Evolutionary conservation across 305 asterid species (phyloP).

Genomic region (Ilex paraguariensis): DNA sequence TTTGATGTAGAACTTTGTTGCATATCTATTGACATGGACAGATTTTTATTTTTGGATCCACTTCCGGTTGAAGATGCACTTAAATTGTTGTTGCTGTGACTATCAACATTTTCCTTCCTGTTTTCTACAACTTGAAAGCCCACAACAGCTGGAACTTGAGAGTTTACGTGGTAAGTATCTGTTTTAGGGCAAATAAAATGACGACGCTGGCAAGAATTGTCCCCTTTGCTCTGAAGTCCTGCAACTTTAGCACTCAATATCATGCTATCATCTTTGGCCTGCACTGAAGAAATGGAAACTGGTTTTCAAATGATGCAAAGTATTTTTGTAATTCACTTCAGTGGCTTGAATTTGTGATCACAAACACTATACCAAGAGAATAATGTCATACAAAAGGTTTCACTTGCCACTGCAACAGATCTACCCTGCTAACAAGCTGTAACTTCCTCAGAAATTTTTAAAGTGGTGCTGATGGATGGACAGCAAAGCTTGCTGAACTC

Average conservation of each 20-base stretch:
- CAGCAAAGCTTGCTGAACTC: too few relatives aligned
- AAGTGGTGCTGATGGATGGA: too few relatives aligned
- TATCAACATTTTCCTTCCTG: constrained; percentile 24
- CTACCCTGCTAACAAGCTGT: too few relatives aligned
- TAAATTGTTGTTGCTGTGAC: constrained; percentile 15
- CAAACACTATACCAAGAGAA: too few relatives aligned
- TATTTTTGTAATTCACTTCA: too few relatives aligned
- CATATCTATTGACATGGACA: constrained; percentile 27
- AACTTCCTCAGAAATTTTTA: too few relatives aligned
- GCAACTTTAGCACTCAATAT: constrained; percentile 38
- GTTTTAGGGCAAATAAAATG: constrained; percentile 38
- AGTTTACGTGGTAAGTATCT: constrained; percentile 11
- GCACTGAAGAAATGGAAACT: constrained; percentile 47
- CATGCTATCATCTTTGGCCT: constrained; percentile 72
- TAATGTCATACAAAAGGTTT: too few relatives aligned
- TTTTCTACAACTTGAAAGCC: constrained; percentile 49
- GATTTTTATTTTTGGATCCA: constrained; percentile 26
- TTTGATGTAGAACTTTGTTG: constrained; percentile 28
- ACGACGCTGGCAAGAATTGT: constrained; percentile 48
- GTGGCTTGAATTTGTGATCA: too few relatives aligned
- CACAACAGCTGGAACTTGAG: constrained; percentile 36
- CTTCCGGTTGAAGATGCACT: constrained; percentile 32
- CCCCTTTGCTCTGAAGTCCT: constrained; percentile 66
- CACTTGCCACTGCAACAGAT: too few relatives aligned
- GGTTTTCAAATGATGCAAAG: constrained; percentile 18